phyloP scores from a whole-genome alignment of 192 early-diverging fungal species.

The Backusella tarrabulga region DNA sequence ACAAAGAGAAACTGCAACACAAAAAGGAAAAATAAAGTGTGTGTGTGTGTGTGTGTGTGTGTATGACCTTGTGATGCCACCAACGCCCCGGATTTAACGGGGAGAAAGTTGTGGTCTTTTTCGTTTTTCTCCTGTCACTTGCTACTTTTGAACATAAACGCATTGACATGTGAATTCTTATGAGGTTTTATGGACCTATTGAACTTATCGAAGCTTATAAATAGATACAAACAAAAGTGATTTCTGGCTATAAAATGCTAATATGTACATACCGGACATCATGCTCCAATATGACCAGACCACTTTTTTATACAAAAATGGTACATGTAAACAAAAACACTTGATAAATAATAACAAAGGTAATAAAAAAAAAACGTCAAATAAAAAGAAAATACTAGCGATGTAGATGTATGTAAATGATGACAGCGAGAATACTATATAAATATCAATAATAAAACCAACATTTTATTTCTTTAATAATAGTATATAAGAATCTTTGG shows the following conservation, averaged over 20 bases:
- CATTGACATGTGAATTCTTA: background rate
- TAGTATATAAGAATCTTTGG: too few relatives aligned
- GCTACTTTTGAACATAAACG: background rate
- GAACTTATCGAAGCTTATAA: too few relatives aligned
- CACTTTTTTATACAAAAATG: background rate
- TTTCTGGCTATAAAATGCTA: too few relatives aligned
- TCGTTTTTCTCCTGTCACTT: background rate
- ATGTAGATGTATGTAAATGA: too few relatives aligned
- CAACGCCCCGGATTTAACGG: background rate
- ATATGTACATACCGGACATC: background rate
- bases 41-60: background rate
- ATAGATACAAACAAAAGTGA: too few relatives aligned
- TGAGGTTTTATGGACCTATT: background rate
- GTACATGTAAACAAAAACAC: background rate
- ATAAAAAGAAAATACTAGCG: too few relatives aligned
- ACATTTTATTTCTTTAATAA: too few relatives aligned
- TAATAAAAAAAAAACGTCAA: too few relatives aligned
- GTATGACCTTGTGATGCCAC: conserved; percentile 1
- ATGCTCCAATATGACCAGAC: background rate
- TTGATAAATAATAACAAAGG: too few relatives aligned
- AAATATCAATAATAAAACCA: too few relatives aligned
- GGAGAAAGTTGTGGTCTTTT: background rate
- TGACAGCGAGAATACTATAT: too few relatives aligned
- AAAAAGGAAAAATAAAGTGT: background rate
- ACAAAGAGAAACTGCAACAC: background rate